A percentile compares a stretch with the other conserved stretches of the same genome.
phyloP scores from a whole-genome alignment of 352 stramenopile genomes.

The Pythium rhizo-oryzae region DNA sequence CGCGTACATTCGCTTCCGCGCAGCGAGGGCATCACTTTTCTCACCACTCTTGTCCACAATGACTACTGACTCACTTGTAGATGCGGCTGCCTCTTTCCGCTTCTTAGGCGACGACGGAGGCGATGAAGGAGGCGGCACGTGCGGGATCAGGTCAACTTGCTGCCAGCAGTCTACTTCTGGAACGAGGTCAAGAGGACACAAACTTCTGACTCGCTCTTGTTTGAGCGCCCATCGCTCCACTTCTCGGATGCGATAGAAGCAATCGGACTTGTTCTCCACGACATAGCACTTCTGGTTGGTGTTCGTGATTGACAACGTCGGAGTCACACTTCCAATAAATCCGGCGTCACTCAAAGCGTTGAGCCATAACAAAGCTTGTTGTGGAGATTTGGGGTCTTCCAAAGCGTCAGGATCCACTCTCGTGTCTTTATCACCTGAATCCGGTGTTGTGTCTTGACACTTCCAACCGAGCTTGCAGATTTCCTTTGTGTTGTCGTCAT shows the following conservation, averaged over 20 bases:
- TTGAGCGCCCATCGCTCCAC: conserved; percentile 55
- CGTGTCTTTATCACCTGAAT: conserved; percentile 31
- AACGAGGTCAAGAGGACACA: conserved; percentile 72
- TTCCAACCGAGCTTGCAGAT: conserved; percentile 43
- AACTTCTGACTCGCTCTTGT: conserved; percentile 35
- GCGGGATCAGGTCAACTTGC: conserved; percentile 16
- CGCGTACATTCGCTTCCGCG: conserved; percentile 38
- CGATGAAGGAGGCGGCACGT: not conserved
- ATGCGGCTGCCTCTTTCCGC: not conserved
- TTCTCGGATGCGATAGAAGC: conserved; percentile 56
- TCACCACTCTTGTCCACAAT: conserved; percentile 1
- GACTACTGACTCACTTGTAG: not conserved
- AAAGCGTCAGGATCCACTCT: conserved; percentile 54
- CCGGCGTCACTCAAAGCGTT: conserved; percentile 60
- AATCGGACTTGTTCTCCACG: conserved; percentile 49
- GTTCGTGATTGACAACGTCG: conserved; percentile 20
- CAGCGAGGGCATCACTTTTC: conserved; percentile 5
- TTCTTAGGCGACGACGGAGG: conserved; percentile 23
- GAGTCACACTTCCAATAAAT: conserved; percentile 55
- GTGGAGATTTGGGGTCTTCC: conserved; percentile 36
- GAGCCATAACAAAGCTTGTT: conserved; percentile 53
- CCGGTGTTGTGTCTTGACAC: conserved; percentile 20
- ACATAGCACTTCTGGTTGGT: conserved; percentile 43
- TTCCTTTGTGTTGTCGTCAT: conserved; percentile 26
- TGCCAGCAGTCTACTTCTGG: conserved; percentile 59